phyloP scores from a whole-genome alignment of 2,329 filamentous ascomycete species.

The Talaromyces islandicus region DNA sequence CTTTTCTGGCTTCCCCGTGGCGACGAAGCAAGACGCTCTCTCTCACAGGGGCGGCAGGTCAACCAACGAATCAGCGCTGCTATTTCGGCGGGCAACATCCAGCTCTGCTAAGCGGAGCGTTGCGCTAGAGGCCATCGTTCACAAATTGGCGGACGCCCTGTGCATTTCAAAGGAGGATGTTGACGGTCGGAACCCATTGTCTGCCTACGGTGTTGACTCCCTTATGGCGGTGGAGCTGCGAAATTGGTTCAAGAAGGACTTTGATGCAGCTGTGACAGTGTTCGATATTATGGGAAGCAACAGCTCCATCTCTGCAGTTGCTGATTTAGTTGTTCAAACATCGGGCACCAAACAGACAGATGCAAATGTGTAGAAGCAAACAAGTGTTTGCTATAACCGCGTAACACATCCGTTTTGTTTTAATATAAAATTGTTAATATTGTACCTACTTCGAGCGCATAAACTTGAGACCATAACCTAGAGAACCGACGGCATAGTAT shows the following conservation, averaged over 20 bases:
- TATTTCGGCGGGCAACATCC: constrained; percentile 1
- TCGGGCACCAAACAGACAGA: background rate
- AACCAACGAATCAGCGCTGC: constrained; percentile 1
- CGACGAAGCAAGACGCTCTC: background rate
- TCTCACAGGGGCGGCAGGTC: background rate
- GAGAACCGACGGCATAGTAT: constrained; percentile 1
- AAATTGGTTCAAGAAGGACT: constrained; percentile 32
- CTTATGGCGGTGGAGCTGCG: constrained; percentile 42
- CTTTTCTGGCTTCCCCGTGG: background rate
- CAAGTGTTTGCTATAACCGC: constrained; percentile 1
- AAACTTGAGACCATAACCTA: background rate
- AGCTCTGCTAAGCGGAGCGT: constrained; percentile 1
- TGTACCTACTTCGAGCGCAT: background rate
- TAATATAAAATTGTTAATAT: constrained; percentile 1
- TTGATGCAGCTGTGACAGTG: constrained; percentile 26
- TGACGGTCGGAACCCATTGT: constrained; percentile 21
- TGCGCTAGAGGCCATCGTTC: background rate
- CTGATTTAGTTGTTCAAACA: constrained; percentile 1
- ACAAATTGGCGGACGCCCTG: background rate
- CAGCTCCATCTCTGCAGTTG: constrained; percentile 1
- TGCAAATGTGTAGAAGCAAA: constrained; percentile 3
- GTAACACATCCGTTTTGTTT: background rate
- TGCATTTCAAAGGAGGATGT: constrained; percentile 20
- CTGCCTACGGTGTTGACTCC: constrained; percentile 36
- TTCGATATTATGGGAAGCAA: constrained; percentile 35